phyloP scores from a whole-genome alignment of 2,329 filamentous ascomycete species.

The Aspergillus jensenii region DNA sequence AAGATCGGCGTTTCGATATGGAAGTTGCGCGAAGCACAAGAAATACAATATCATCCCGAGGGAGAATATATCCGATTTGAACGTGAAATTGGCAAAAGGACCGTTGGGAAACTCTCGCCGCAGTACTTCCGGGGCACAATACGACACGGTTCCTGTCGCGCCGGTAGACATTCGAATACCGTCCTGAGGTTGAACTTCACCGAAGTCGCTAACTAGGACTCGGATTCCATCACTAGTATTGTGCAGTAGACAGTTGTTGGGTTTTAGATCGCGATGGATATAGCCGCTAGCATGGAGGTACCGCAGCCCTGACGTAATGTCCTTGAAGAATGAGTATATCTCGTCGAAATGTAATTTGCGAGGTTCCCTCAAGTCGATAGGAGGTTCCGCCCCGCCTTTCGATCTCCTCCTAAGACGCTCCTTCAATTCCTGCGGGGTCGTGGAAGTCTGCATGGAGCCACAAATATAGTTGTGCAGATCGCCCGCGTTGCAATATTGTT shows the following conservation, averaged over 20 bases:
- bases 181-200: conserved; percentile 87
- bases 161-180: conserved; percentile 83
- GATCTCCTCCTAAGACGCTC: conserved; percentile 81
- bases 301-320: conserved; percentile 87
- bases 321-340: conserved; percentile 94
- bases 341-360: conserved; percentile 75
- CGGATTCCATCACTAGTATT: conserved; percentile 67
- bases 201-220: conserved; percentile 95
- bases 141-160: conserved; percentile 93
- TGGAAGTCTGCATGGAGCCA: conserved; percentile 60
- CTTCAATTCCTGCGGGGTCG: conserved; percentile 82
- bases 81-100: conserved; percentile 86
- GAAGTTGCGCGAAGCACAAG: conserved; percentile 88
- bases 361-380: conserved; percentile 51
- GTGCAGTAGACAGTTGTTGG: conserved; percentile 90
- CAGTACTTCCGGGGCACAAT: conserved; percentile 93
- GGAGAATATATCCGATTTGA: conserved; percentile 97
- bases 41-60: conserved; percentile 98
- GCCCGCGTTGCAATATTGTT: conserved; percentile 94
- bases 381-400: conserved; percentile 69
- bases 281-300: conserved; percentile 90
- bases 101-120: conserved; percentile 63
- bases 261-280: conserved; percentile 94
- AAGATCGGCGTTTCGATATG: conserved; percentile 79
- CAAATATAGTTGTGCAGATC: conserved; percentile 86